Base-by-base conservation (phyloP, 2,329 filamentous ascomycete species). In the Dryadomyces quercus-mongolicae region DNA sequence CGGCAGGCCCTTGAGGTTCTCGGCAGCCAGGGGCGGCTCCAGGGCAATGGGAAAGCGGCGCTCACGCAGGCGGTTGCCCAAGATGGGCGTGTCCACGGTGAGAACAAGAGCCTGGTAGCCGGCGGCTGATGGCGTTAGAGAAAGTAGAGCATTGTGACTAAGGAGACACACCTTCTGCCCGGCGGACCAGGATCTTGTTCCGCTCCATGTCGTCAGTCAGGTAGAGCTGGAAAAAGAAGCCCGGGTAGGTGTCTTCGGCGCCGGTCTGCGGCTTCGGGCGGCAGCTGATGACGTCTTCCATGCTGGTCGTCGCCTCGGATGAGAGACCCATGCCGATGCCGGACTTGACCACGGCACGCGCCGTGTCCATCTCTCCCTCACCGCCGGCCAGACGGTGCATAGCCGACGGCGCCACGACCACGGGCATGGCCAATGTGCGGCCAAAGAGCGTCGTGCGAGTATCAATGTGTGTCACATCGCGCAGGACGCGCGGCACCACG, bases 401-500 rank as follows among this genome's bases (percentile, higher is more conserved):
- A 2, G 75, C 78, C 0, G 76, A 71, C 0, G 77, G 78, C 3
- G 72, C 71, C 43, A 81, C 73, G 12, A 75, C 75, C 2, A 82
- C 65, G 0, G 79, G 78, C 2, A 81, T 68, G 1, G 68, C 62
- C 9, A 56, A 48, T 4, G 52, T 52, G 15, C 54, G 40, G 47
- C 63, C 60, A 8, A 68, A 60, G 50, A 70, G 58, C 1, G 49
- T 54, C 8, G 52, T 56, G 2, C 49, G 36, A 20, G 62, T 56
- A 1, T 64, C 60, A 5, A 62, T 54, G 21, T 46, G 54, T 12
- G 34, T 50, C 5, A 68, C 64, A 48, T 65, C 60, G 25, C 62
- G 61, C 40, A 69, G 57, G 8, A 70, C 59, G 13, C 66, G 63
- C n/a, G 68, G 67, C 7, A 66, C 62, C 57, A 58, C 48, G 15